phyloP scores from a whole-genome alignment of 257 asterid species.

The Scutellaria baicalensis region DNA sequence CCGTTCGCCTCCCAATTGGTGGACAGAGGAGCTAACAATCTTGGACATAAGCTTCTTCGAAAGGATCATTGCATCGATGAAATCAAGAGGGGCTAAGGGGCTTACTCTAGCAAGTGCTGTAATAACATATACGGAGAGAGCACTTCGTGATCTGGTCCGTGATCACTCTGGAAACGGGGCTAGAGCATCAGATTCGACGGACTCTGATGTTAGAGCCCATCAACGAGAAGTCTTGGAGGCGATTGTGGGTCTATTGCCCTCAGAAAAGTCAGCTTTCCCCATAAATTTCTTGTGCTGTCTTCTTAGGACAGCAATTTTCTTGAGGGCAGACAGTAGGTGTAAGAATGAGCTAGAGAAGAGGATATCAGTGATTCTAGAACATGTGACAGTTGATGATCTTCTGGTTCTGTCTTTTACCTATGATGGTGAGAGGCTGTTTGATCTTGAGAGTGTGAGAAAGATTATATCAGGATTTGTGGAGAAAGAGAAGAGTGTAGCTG shows the following conservation, averaged over 20 bases:
- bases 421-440: constrained; percentile 78
- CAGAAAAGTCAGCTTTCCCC: constrained; percentile 68
- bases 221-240: constrained; percentile 69
- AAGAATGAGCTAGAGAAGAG: constrained; percentile 76
- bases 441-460: constrained; percentile 86
- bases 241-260: constrained; percentile 56
- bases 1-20: constrained; percentile 96
- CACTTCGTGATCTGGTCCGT: constrained; percentile 71
- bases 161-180: constrained; percentile 64
- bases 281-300: constrained; percentile 84
- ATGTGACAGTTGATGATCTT: constrained; percentile 73
- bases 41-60: constrained; percentile 57
- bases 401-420: constrained; percentile 60
- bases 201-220: constrained; percentile 35
- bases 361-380: constrained; percentile 56
- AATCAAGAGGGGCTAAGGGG: constrained; percentile 65
- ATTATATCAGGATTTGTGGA: constrained; percentile 69
- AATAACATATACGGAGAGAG: constrained; percentile 68
- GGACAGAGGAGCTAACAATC: constrained; percentile 95
- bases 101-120: constrained; percentile 76
- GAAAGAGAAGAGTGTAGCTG: constrained; percentile 74
- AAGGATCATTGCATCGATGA: constrained; percentile 54
- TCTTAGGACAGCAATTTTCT: constrained; percentile 69
- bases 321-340: constrained; percentile 44
- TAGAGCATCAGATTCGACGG: constrained; percentile 17